Evolutionary conservation across 176 grass and related monocot genomes (phyloP), one percentile per base, ranked within the genome.

Genomic region (Tillandsia leiboldiana): DNA sequence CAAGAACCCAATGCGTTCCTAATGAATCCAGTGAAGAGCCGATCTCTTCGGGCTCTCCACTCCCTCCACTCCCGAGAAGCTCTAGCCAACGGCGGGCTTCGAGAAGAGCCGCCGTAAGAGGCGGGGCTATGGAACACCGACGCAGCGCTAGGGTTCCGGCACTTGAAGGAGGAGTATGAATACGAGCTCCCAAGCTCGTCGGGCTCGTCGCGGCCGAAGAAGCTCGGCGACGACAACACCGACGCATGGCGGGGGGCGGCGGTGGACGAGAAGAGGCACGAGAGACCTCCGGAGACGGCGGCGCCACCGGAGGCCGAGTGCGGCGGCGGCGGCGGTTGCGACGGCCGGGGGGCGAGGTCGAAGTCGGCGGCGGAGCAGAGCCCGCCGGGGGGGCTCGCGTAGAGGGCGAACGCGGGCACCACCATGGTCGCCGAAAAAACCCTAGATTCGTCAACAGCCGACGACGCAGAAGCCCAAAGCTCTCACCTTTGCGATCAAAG

Each of bases 191-290:
- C 17, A 12, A 77, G 67, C 2, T 88, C 87, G 63, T 87, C 82
- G 48, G 84, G 86, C 82, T 84, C 81, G 47, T 92, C 86, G 76
- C 83, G 80, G 0, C 58, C 75, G 13, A 33, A 8, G 52, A 50
- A 69, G 51, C 66, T 12, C 26, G 65, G 11, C n/a, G 75, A 66
- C 11, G 70, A 65, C 18, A 42, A 11, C n/a, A 65, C 42, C 11
- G 70, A 65, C 18, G 49, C 15, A 12, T 87, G 78, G 71, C 70
- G 79, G 12, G 72, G 68, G 12, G 76, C 66, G 47, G 81, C 14
- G 29, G 88, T 26, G 62, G 88, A 97, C 11, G 86, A 90, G 72
- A 97, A 90, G 65, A 97, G 90, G 74, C 80, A 77, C 26, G 94
- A 97, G 49, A 92, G 79, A 8, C 94, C 94, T 0, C 94, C 89